Base-by-base conservation (phyloP, 2,329 filamentous ascomycete species). In the Sporothrix dimorphospora region DNA sequence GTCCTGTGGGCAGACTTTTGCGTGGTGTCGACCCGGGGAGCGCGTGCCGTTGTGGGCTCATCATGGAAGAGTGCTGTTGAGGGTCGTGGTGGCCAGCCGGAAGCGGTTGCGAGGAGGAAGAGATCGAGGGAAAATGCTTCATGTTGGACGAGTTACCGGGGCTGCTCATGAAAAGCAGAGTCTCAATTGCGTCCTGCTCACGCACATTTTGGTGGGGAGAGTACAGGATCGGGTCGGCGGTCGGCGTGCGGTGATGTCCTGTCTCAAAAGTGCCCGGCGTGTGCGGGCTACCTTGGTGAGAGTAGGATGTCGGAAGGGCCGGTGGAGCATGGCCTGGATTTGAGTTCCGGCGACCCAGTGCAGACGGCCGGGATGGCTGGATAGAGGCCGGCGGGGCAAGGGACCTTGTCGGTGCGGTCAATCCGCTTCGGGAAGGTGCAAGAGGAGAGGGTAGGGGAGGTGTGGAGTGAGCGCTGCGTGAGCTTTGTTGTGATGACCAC, bases 181-280 rank as follows among this genome's bases (percentile, higher is more conserved):
- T 91, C 78, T 94, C 92, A 63, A 95, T 89, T 6, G 93, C 93
- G 77, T 95, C 93, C 77, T 94, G 92, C 78, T 96, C 93, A 69
- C 92, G 88, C 9, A 88, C 83, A 27, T 89, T 89, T 74, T 92
- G 90, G 71, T 90, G 90, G 0, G 90, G 90, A 40, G 91, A 92
- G 73, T 90, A 89, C 4, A 92, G 81, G 19, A 90, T 87, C 8
- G 87, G 84, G 70, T 88, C 86, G 24, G 81, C 79, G 68, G 80
- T 81, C 63, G 81, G 81, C 27, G 81, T 81, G 16, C 79, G 65
- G 21, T 57, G 59, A 2, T 67, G 55, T 6, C 42, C 66, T 0
- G 84, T 82, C 27, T 82, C 83, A 2, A 81, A 81, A 68, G 82
- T 79, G 59, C 77, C 80, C 11, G 81, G 82, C 0, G 81, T 81